Conservation (phyloP, 441 rosid genomes). For the Pelargonium myrrhifolium region DNA sequence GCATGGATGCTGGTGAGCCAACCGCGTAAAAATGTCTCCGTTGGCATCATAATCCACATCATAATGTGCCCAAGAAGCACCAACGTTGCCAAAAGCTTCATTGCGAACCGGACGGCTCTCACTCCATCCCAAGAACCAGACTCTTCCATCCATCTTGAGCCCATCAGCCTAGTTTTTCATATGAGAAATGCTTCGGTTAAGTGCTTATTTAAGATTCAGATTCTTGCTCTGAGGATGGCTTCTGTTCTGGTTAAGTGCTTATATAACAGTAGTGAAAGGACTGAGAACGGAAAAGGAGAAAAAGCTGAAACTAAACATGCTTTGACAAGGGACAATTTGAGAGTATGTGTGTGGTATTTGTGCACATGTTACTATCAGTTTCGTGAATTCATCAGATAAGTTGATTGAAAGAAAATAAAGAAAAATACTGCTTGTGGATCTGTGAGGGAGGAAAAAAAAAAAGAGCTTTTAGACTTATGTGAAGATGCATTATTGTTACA, state of each 20-base stretch:
- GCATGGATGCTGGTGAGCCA: constrained; percentile 26
- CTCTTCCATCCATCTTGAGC: not conserved
- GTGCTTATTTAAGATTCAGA: not conserved
- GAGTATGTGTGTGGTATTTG: not conserved
- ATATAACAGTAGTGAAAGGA: not conserved
- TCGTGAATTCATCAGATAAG: not conserved
- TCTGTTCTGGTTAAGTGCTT: not conserved
- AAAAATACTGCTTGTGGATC: not conserved
- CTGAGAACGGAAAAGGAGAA: not conserved
- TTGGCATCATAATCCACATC: constrained; percentile 57
- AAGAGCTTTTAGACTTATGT: not conserved
- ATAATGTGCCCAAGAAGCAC: constrained; percentile 36
- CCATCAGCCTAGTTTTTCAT: not conserved
- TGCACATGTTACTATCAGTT: not conserved
- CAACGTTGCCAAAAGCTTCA: constrained; percentile 23
- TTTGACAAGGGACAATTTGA: not conserved
- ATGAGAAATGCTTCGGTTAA: not conserved
- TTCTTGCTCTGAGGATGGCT: not conserved
- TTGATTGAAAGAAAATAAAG: not conserved
- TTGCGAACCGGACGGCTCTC: constrained; percentile 1
- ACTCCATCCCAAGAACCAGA: not conserved
- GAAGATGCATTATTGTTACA: not conserved
- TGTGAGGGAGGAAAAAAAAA: not conserved
- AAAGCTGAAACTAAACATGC: not conserved
- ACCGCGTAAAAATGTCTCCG: constrained; percentile 23